Percentiles rank a stretch among this genome's conserved stretches.
These are phyloP conservation scores for Fusarium floridanum DNA, from an alignment of 2,329 filamentous ascomycete species.

Conservation along the genomic window DNA sequence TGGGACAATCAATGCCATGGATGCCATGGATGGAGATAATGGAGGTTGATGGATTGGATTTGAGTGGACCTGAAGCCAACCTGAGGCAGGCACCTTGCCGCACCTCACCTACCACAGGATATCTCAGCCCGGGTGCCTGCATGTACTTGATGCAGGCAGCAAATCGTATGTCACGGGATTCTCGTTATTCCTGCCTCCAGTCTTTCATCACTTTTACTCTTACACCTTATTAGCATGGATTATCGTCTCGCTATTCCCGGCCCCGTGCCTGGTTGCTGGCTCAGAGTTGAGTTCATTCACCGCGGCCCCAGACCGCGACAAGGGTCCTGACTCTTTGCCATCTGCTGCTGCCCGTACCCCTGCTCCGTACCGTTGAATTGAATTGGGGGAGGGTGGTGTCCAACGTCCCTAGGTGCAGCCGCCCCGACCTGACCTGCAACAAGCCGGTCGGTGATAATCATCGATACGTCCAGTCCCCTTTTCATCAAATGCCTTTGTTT, in stretches of 20 bases:
- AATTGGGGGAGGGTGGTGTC: conserved; percentile 28
- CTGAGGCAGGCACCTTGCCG: not conserved
- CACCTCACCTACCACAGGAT: not conserved
- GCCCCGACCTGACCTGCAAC: not conserved
- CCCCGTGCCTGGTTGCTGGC: conserved; percentile 27
- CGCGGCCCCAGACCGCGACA: conserved; percentile 34
- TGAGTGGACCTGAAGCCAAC: not conserved
- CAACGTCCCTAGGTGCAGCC: conserved; percentile 26
- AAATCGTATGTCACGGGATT: not conserved
- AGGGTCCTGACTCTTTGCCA: conserved; percentile 40
- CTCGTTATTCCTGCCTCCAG: not conserved
- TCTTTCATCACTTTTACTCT: not conserved
- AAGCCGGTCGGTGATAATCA: conserved; percentile 12
- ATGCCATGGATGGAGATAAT: not conserved
- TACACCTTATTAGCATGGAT: conserved; percentile 6
- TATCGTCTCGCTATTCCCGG: conserved; percentile 24
- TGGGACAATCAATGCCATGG: not conserved
- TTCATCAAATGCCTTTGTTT: not conserved
- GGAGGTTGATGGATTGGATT: conserved; percentile 2
- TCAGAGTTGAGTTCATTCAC: conserved; percentile 41
- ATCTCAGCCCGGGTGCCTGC: not conserved
- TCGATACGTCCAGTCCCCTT: conserved; percentile 8
- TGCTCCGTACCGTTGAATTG: conserved; percentile 25
- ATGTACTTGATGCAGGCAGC: not conserved
- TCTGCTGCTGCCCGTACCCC: conserved; percentile 15